These are phyloP conservation scores for Codiaeum variegatum DNA, from an alignment of 441 rosid species.

Conservation along the genomic window DNA sequence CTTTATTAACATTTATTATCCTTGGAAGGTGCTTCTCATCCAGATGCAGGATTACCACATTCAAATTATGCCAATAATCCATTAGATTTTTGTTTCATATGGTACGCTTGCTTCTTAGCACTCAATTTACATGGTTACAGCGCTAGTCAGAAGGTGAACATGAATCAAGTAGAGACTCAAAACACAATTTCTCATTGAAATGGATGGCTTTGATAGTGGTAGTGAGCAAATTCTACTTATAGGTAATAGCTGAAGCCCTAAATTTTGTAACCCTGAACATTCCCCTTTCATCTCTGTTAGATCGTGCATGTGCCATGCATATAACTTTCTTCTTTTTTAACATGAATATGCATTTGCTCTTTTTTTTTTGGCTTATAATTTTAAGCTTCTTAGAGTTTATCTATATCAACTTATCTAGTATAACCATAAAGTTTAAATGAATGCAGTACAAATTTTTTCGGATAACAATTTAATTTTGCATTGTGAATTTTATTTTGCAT, in stretches of 20 bases:
- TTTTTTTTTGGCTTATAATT: background rate
- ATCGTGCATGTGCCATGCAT: background rate
- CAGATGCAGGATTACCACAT: background rate
- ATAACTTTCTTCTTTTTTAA: background rate
- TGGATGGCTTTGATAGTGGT: conserved; percentile 93
- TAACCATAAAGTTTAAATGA: background rate
- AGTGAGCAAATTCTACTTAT: conserved; percentile 86
- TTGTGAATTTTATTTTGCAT: too few relatives aligned
- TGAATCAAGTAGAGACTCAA: conserved; percentile 94
- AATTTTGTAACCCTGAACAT: background rate
- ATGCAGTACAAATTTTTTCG: background rate
- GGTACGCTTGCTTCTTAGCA: background rate
- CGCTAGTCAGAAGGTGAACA: conserved; percentile 97
- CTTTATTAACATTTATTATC: background rate
- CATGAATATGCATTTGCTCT: background rate
- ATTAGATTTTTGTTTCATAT: background rate
- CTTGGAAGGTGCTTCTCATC: conserved; percentile 4
- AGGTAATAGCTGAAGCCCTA: conserved; percentile 41
- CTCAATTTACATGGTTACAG: conserved; percentile 40
- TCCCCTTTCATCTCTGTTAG: background rate
- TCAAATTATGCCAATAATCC: background rate
- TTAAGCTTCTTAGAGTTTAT: background rate
- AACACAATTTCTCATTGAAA: conserved; percentile 93
- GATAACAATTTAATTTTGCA: background rate
- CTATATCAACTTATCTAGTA: background rate